These are phyloP conservation scores for Pholiota conissans DNA, from an alignment of 768 basidiomycete species.

Conservation along the genomic window DNA sequence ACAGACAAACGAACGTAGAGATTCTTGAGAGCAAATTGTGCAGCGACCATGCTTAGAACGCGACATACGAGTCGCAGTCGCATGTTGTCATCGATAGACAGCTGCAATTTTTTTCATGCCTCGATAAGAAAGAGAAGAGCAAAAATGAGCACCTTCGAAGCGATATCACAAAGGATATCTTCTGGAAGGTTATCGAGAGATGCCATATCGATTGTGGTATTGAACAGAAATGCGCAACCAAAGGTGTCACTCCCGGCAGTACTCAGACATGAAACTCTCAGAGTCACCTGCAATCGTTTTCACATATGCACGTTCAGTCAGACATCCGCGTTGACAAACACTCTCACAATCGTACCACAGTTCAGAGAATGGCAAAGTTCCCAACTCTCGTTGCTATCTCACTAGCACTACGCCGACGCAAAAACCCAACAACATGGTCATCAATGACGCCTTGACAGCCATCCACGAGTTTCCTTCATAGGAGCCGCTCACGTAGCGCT, in stretches of 20 bases:
- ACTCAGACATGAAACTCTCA: too few species aligned
- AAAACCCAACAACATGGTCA: slow-evolving; percentile 16
- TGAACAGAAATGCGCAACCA: too few species aligned
- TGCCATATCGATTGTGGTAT: background rate
- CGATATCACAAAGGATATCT: background rate
- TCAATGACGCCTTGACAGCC: slow-evolving; percentile 5
- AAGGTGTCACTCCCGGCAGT: too few species aligned
- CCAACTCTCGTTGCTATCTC: background rate
- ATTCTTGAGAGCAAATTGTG: background rate
- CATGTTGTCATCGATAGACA: background rate
- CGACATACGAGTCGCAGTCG: background rate
- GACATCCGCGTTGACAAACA: too few species aligned
- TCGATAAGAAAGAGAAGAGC: background rate
- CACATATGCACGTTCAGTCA: too few species aligned
- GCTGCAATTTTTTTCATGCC: background rate
- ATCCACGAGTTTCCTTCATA: background rate
- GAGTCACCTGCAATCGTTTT: too few species aligned
- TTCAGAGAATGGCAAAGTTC: too few species aligned
- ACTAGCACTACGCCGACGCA: slow-evolving; percentile 15
- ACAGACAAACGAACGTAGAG: background rate
- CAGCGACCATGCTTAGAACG: background rate
- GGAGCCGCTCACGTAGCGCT: background rate
- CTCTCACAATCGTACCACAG: too few species aligned
- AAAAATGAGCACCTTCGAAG: background rate
- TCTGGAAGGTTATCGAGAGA: background rate